A percentile compares a stretch with the other conserved stretches of the same genome.
These are phyloP conservation scores for Acorus calamus DNA, from an alignment of 106 monocot species.

Conservation along the genomic window DNA sequence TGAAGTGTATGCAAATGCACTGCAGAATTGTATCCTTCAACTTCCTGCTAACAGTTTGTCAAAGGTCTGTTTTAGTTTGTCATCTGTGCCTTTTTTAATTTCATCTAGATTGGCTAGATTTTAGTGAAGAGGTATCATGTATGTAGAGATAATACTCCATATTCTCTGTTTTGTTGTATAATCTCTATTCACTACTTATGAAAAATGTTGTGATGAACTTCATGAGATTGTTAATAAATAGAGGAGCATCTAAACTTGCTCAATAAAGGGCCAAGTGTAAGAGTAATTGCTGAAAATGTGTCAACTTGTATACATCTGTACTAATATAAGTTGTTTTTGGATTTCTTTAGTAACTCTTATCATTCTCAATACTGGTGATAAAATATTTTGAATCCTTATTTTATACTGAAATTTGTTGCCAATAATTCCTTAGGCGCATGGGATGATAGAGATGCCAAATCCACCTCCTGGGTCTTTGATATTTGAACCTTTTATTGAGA, in stretches of 20 bases:
- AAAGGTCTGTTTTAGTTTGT: conserved; percentile 26
- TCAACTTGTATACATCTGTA: no score
- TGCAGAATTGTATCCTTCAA: conserved; percentile 30
- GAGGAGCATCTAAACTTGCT: no score
- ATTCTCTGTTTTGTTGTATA: no score
- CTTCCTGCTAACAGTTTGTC: conserved; percentile 74
- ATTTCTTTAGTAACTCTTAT: neutral
- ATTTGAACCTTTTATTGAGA: conserved; percentile 90
- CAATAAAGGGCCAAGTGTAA: no score
- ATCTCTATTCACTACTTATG: no score
- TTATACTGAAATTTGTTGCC: conserved; percentile 1
- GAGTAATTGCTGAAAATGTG: no score
- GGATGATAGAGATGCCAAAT: conserved; percentile 85
- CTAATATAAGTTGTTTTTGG: neutral
- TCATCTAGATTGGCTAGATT: no score
- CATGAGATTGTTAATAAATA: no score
- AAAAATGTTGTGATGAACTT: no score
- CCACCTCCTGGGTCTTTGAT: conserved; percentile 53
- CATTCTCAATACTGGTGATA: neutral
- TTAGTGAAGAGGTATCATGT: no score
- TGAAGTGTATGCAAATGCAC: conserved; percentile 59
- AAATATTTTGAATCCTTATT: neutral
- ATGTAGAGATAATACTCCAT: no score
- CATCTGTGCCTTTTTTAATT: no score
- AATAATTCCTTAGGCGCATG: conserved; percentile 57